Base-by-base conservation (phyloP, 441 rosid genomes). In the Croton setiger region DNA sequence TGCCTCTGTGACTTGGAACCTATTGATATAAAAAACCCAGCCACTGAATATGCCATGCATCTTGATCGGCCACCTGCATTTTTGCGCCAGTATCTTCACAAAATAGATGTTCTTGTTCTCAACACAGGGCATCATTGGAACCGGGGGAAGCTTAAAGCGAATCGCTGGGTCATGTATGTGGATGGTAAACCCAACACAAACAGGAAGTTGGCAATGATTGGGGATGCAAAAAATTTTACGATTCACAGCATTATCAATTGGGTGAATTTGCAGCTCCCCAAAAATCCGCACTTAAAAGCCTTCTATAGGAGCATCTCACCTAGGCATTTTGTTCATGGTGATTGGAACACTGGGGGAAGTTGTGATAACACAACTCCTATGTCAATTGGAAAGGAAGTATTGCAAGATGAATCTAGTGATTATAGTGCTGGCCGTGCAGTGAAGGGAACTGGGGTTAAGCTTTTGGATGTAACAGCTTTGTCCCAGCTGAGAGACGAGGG, bases 321-420 rank as follows among this genome's bases (percentile, higher is more conserved):
- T 1, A 82, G 97, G 75, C 98, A 94, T 84, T 94, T 94, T 51
- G 86, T 80, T 14, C 87, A 88, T 1, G 97, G 97, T 36, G 98
- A 94, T 60, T 94, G 98, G 98, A 91, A 94, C 80, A 91, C 93
- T 0, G 98, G 98, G 70, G 98, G 98, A 64, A 91, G 97, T 80
- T 94, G 98, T 65, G 74, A 93, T 80, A 93, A 89, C 51, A 87
- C 94, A 11, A 77, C 75, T 10, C 97, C 98, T 0, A 82, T 86
- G 95, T 89, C 96, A 7, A 65, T 91, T 0, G 98, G 97, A 17
- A 94, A 80, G 83, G 92, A 88, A 76, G 75, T 94, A 51, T 39
- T 80, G 74, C 96, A 81, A 72, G 96, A 94, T 58, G 88, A 84
- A 70, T 87, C 96, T 0, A 85, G 87, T 18, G 97, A 91, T 74